A percentile compares a stretch with the other conserved stretches of the same genome.
Conservation (phyloP, 2,329 filamentous ascomycete species). For the Fusarium cyanostomum region DNA sequence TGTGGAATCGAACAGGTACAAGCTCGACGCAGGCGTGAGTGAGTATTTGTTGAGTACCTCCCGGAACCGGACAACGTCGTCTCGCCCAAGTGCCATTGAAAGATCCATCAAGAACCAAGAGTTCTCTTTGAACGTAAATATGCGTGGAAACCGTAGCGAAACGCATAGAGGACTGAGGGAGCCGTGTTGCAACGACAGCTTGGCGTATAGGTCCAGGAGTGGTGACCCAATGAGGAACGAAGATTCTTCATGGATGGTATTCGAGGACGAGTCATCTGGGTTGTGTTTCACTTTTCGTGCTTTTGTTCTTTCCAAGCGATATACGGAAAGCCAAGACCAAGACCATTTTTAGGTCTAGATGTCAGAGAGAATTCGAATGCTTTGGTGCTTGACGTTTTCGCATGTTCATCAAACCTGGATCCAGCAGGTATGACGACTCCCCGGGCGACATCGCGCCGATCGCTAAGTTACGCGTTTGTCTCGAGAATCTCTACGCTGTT, state of each 20-base stretch:
- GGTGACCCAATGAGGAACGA: conserved; percentile 3
- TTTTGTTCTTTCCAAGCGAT: neutral
- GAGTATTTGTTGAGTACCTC: neutral
- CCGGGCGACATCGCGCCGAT: no score
- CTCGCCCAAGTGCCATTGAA: neutral
- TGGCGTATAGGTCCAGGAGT: neutral
- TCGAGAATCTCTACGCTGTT: no score
- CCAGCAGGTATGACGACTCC: no score
- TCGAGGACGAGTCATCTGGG: neutral
- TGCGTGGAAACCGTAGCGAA: neutral
- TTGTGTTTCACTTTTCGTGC: neutral
- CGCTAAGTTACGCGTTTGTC: no score
- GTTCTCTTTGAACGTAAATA: neutral
- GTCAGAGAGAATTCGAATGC: neutral
- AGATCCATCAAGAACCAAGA: neutral
- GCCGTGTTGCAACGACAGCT: neutral
- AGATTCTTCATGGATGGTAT: neutral
- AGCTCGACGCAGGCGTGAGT: neutral
- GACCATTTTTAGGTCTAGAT: neutral
- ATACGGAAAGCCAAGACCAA: neutral
- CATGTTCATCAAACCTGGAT: no score
- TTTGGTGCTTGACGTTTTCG: neutral
- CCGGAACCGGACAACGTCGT: neutral
- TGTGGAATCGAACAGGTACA: neutral
- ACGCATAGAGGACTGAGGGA: neutral